A percentile compares a stretch with the other conserved stretches of the same genome.
Conservation (phyloP, 108 stramenopile genomes). For the Nitzschia sp. region DNA sequence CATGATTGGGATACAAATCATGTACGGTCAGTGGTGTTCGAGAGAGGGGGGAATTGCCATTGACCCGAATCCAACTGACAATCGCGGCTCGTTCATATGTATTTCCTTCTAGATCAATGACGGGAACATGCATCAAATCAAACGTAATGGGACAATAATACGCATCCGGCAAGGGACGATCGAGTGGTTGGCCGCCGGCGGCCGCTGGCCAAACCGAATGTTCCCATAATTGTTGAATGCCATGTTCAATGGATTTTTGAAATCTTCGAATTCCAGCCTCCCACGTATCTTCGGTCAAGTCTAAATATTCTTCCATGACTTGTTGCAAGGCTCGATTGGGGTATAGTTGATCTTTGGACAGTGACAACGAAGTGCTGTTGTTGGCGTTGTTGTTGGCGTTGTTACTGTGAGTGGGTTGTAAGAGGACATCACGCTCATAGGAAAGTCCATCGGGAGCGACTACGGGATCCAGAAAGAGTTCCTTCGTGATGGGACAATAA, state of each 20-base stretch:
- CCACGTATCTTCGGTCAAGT: background rate
- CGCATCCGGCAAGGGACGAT: constrained; percentile 9
- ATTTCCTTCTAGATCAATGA: constrained; percentile 29
- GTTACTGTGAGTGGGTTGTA: background rate
- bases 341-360: constrained; percentile 3
- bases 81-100: constrained; percentile 33
- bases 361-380: too few species aligned
- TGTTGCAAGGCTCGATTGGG: constrained; percentile 20
- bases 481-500: constrained; percentile 48
- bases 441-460: constrained; percentile 49
- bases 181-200: background rate
- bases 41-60: constrained; percentile 8
- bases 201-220: background rate
- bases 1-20: constrained; percentile 24
- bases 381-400: background rate
- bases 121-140: constrained; percentile 20
- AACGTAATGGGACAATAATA: constrained; percentile 33
- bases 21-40: background rate
- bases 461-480: constrained; percentile 50
- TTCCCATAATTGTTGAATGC: background rate
- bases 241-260: background rate
- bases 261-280: background rate
- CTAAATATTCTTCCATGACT: constrained; percentile 10
- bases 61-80: constrained; percentile 17
- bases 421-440: constrained; percentile 41